Evolutionary conservation across 2,329 filamentous ascomycete genomes (phyloP), one percentile per base, ranked within the genome.

Genomic region (Aspergillus chevalieri): DNA sequence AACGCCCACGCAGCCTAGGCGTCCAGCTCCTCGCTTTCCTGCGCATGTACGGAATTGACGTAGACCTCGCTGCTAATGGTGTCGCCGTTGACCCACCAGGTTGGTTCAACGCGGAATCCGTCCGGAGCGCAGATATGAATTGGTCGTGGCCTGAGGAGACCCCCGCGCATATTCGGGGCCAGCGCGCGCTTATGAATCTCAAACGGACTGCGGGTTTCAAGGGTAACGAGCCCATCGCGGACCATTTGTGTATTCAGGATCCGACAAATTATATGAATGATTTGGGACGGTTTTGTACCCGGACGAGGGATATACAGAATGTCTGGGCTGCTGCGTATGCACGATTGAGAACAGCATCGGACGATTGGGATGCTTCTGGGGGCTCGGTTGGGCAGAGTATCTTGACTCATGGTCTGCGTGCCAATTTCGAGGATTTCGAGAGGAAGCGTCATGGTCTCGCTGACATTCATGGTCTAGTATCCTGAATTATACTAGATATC

Each of bases 221-320:
- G 39, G 52, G 59, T n/a, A 70, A 69, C 42, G 14, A 43, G 1
- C 47, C 50, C 15, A 50, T 52, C 14, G 59, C 61, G 4, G 56
- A 71, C 48, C 65, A 78, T 45, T 68, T 84, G 45, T 78, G 70
- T 51, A 67, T 85, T 12, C 80, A 82, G 62, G 81, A 85, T 56
- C 82, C 82, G 0, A 77, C 78, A 6, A 74, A 83, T 57, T 71
- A 73, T 17, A 70, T 71, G 57, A 82, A 82, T 59, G 78, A 85
- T 57, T 69, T 84, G 1, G 81, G 81, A 30, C 65, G 67, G 41
- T 73, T 73, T 47, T 72, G 67, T 42, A 65, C 71, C 47, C 70
- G 70, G 12, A 77, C 79, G 52, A 72, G 72, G 50, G 75, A 82
- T 50, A 57, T 83, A 14, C 71, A 77, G 51, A 52, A 49, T 10